Evolutionary conservation across 495 filamentous ascomycete species (phyloP).

Genomic region (Pyronema domesticum): DNA sequence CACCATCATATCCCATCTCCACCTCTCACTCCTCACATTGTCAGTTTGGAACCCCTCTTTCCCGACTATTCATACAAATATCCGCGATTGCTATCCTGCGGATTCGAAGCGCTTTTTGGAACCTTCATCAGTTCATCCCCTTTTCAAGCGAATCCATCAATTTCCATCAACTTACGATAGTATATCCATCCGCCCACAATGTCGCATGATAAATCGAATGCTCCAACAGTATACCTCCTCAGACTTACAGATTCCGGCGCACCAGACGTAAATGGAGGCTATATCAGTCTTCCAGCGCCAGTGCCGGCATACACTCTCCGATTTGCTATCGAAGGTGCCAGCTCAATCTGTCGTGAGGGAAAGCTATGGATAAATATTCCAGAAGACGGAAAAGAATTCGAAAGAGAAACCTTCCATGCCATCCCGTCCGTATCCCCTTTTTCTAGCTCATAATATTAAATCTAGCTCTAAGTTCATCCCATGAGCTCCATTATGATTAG

Average conservation of each 20-base stretch:
- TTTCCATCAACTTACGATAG: no score
- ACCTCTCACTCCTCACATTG: no score
- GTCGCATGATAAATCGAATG: not conserved
- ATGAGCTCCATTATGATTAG: not conserved
- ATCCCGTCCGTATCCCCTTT: constrained; percentile 50
- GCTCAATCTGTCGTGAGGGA: constrained; percentile 83
- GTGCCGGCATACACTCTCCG: constrained; percentile 56
- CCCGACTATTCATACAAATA: no score
- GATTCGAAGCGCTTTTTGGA: no score
- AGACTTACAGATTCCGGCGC: constrained; percentile 82
- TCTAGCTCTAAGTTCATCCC: not conserved
- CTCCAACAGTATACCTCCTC: constrained; percentile 51
- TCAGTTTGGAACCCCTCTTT: no score
- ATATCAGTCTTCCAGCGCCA: constrained; percentile 76
- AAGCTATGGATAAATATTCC: constrained; percentile 95
- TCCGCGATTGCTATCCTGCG: no score
- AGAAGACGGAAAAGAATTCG: constrained; percentile 50
- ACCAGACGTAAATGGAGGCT: constrained; percentile 72
- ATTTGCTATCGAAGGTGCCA: constrained; percentile 88
- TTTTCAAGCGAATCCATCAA: no score
- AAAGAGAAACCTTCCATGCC: constrained; percentile 58
- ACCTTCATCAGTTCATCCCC: no score
- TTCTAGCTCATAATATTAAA: not conserved
- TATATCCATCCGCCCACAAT: not conserved
- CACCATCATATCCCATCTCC: no score